Evolutionary conservation across 768 basidiomycete genomes (phyloP).

Genomic region (Vishniacozyma victoriae): DNA sequence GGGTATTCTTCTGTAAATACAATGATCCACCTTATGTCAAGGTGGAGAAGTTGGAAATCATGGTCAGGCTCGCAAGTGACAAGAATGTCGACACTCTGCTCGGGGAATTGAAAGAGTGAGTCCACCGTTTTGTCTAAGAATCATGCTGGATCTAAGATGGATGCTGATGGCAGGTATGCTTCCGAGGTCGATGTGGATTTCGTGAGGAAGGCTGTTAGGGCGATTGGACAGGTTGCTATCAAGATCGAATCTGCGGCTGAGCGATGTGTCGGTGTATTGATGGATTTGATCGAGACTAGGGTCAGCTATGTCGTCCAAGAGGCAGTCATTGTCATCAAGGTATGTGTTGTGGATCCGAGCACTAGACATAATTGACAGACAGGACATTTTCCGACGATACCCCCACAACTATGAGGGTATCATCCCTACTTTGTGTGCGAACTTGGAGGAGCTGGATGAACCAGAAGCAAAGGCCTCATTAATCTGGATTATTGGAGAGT

Average conservation of each 20-base stretch:
- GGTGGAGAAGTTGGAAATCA: constrained; percentile 95
- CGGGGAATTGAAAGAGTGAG: constrained; percentile 92
- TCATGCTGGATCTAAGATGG: neutral
- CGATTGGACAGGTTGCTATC: constrained; percentile 92
- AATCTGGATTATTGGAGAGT: constrained; percentile 99
- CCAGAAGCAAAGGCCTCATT: constrained; percentile 96
- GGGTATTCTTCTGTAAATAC: constrained; percentile 99
- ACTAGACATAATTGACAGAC: neutral
- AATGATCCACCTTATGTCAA: constrained; percentile 99
- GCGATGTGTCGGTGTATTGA: constrained; percentile 84
- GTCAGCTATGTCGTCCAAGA: constrained; percentile 98
- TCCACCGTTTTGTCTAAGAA: constrained; percentile 10
- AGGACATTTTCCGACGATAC: constrained; percentile 99
- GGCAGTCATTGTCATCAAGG: constrained; percentile 98
- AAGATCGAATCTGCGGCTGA: constrained; percentile 90
- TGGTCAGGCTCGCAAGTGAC: constrained; percentile 86
- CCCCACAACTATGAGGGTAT: constrained; percentile 94
- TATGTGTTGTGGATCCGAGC: constrained; percentile 41
- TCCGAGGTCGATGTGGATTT: constrained; percentile 99
- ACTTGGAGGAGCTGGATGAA: constrained; percentile 93
- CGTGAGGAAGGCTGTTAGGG: constrained; percentile 86
- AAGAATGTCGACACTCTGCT: constrained; percentile 89
- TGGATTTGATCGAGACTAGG: constrained; percentile 86
- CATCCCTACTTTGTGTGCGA: constrained; percentile 88
- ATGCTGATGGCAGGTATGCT: constrained; percentile 61